phyloP scores from a whole-genome alignment of 257 asterid genomes.

The Rhazya stricta region DNA sequence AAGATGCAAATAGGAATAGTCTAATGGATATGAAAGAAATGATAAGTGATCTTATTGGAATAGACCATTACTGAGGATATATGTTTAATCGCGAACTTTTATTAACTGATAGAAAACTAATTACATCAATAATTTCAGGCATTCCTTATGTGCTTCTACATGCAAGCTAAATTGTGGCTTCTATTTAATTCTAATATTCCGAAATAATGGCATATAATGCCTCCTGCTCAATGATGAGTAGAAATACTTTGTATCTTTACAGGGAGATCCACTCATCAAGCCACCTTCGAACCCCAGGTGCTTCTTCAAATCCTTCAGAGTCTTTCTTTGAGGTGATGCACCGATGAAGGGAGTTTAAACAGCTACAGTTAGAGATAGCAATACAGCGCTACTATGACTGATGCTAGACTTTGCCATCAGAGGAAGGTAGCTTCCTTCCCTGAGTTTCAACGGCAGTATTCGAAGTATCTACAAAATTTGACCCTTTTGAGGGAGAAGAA shows the following conservation, averaged over 20 bases:
- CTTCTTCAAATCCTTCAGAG: not conserved
- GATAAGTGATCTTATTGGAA: too few species aligned
- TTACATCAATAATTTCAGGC: not conserved
- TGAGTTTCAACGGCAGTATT: conserved; percentile 30
- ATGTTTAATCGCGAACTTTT: too few species aligned
- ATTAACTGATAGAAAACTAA: not conserved
- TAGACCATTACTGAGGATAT: too few species aligned
- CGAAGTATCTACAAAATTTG: conserved; percentile 47
- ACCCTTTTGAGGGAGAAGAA: conserved; percentile 79
- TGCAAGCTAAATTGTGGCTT: not conserved
- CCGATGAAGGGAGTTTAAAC: not conserved
- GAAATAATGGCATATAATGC: not conserved
- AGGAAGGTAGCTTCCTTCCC: conserved; percentile 35
- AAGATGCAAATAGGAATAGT: too few species aligned
- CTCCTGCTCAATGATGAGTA: not conserved
- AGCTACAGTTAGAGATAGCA: conserved; percentile 11
- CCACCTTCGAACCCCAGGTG: conserved; percentile 5
- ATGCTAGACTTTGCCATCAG: conserved; percentile 54
- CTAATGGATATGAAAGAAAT: too few species aligned
- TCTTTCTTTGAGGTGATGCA: not conserved
- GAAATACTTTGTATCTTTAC: conserved; percentile 2
- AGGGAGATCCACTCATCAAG: conserved; percentile 7
- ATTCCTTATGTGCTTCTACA: not conserved
- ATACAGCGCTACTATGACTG: not conserved
- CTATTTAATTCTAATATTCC: too few species aligned